A percentile compares a stretch with the other conserved stretches of the same genome.
These are phyloP conservation scores for Metarhizium anisopliae DNA, from an alignment of 2,329 filamentous ascomycete genomes.

Conservation along the genomic window DNA sequence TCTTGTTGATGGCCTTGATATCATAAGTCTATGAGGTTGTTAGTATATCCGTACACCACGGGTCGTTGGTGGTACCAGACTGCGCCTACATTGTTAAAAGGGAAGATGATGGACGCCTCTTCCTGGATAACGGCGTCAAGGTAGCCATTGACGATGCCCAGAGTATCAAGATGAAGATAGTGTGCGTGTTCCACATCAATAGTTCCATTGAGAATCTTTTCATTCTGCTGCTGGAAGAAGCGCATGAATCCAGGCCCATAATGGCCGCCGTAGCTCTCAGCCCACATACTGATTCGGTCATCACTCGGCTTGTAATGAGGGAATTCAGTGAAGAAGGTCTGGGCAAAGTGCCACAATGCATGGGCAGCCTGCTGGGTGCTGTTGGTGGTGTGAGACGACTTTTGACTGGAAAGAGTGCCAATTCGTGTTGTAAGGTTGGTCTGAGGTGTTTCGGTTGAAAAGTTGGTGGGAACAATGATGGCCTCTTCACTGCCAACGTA, in stretches of 20 bases:
- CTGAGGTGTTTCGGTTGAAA: constrained; percentile 27
- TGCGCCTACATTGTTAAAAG: constrained; percentile 46
- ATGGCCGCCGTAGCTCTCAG: constrained; percentile 61
- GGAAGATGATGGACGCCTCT: constrained; percentile 46
- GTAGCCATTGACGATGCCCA: constrained; percentile 64
- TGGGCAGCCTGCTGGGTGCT: constrained; percentile 45
- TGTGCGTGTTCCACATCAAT: constrained; percentile 34
- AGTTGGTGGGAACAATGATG: constrained; percentile 29
- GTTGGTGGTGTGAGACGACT: constrained; percentile 27
- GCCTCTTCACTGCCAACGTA: constrained; percentile 39
- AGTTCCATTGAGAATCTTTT: constrained; percentile 25
- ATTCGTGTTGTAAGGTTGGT: constrained; percentile 28
- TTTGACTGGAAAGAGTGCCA: constrained; percentile 24
- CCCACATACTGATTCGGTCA: constrained; percentile 54
- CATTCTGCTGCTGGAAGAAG: constrained; percentile 53
- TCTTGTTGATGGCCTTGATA: constrained; percentile 46
- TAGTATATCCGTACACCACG: not conserved
- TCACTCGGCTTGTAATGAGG: constrained; percentile 46
- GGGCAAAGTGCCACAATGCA: constrained; percentile 58
- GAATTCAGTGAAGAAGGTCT: constrained; percentile 49
- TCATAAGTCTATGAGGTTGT: constrained; percentile 35
- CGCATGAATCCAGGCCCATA: constrained; percentile 57
- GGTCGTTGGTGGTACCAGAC: not conserved
- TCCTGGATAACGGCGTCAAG: constrained; percentile 55
- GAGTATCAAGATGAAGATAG: constrained; percentile 43